Evolutionary conservation across 2,329 filamentous ascomycete genomes (phyloP).

Genomic region (Pseudophaeomoniella oleicola): DNA sequence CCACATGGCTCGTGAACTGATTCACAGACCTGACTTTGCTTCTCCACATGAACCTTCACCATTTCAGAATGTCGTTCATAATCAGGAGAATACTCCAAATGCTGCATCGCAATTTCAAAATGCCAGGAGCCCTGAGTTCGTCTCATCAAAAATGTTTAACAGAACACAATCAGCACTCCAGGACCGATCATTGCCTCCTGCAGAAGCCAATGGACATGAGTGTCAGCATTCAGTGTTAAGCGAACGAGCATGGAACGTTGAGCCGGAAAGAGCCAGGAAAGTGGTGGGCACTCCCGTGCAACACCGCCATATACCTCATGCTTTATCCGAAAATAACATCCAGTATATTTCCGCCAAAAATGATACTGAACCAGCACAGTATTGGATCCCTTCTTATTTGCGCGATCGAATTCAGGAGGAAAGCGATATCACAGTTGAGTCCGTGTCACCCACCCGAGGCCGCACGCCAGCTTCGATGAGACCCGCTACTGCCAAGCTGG

Average conservation of each 20-base stretch:
- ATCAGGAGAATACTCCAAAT: too few relatives aligned
- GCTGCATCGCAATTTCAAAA: too few relatives aligned
- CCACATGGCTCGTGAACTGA: neutral
- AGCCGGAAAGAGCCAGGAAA: too few relatives aligned
- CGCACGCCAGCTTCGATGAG: constrained; percentile 3
- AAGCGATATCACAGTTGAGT: neutral
- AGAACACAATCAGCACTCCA: too few relatives aligned
- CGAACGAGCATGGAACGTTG: too few relatives aligned
- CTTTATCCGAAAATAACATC: neutral
- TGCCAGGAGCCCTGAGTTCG: too few relatives aligned
- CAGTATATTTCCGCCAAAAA: neutral
- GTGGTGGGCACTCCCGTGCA: neutral
- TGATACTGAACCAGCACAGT: neutral
- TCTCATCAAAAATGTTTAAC: too few relatives aligned
- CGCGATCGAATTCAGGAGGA: too few relatives aligned
- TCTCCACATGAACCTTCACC: neutral
- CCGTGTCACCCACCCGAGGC: constrained; percentile 3
- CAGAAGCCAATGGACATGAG: too few relatives aligned
- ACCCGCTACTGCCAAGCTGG: constrained; percentile 11
- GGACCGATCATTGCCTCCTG: too few relatives aligned
- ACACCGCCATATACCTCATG: neutral
- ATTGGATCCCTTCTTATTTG: neutral
- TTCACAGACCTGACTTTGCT: neutral
- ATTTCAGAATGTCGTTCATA: neutral
- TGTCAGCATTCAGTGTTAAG: too few relatives aligned